Evolutionary conservation across 2,329 filamentous ascomycete species (phyloP), one percentile per base, ranked within the genome.

Genomic region (Geosmithia putterillii): DNA sequence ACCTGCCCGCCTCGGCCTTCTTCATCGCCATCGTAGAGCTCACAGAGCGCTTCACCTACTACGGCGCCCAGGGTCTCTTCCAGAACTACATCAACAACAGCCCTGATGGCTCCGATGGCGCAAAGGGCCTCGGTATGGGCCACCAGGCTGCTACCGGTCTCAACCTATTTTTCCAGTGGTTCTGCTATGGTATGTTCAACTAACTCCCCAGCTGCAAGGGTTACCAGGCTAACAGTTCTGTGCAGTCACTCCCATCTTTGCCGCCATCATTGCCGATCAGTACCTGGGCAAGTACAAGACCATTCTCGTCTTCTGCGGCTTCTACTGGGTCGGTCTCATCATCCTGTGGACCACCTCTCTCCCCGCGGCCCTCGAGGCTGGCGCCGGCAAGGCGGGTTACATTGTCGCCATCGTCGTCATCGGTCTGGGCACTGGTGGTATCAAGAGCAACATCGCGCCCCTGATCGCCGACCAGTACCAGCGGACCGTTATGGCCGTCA

Each of bases 381-480:
- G 60, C 6, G 62, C 65, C 17, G 58, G 70, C 9, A 61, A 75
- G 36, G 68, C 65, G 7, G 69, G 70, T 1, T 70, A 76, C 51
- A 67, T 76, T 40, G 58, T 70, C 1, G 69, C 71, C 46, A 69
- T 82, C 44, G 65, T 83, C 50, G 57, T 83, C 48, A 79, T 83
- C 47, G 80, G 79, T 46, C 56, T 83, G 12, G 80, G 79, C 42
- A 82, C 79, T 2, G 80, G 80, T 51, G 76, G 77, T 46, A 82
- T 85, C 65, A 84, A 84, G 64, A 74, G 76, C 50, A 83, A 83
- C 49, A 69, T 73, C 44, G 64, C 67, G 1, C 74, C 67, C 21
- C 58, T 74, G 44, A 79, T 79, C 51, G 79, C 77, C 42, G 80
- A 84, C 49, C 81, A 85, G 61, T 80, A 83, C 51, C 52, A 76